Evolutionary conservation across 1,139 yeast genomes (phyloP), one percentile per base, ranked within the genome.

Genomic region (Meyerozyma sp.): DNA sequence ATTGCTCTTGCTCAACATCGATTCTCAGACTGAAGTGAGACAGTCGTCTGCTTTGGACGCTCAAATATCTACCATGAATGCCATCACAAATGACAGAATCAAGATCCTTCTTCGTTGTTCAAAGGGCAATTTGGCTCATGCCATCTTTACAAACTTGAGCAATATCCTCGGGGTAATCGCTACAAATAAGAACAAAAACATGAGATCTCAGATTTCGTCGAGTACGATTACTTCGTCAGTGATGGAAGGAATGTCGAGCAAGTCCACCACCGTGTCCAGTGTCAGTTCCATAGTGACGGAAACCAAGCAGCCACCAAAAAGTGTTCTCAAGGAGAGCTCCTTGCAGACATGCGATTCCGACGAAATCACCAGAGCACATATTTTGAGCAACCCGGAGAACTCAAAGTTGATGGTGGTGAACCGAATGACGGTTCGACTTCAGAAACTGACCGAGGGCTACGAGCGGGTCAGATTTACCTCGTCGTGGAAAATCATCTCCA

Each of bases 401-500:
- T 38, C 41, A 14, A 62, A 48, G 32, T 41, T 50, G 35, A 46
- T 62, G 13, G 50, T 61, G 23, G 57, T 66, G 44, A 60, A 61
- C 42, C 55, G 55, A 27, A 65, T 68, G 65, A 66, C 66, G 6
- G 57, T 72, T 23, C 61, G 76, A 45, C 58, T 73, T 30, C 77
- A 72, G 48, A 60, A 59, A 46, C 73, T 70, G 46, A 48, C 66
- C 44, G 70, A 65, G 34, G 55, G 64, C 1, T 61, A 63, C 42
- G 61, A 59, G 3, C 56, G 55, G 25, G 57, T 69, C 26, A 61
- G 63, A 40, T 59, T 57, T 42, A 68, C 72, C 16, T 68, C 75
- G 3, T 66, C 76, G 2, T 73, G 78, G 78, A 62, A 68, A 41
- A 67, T 70, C 11, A 51, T 73, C 36, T 61, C 74, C 2, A 73